Percentiles rank a stretch among this genome's conserved stretches.
phyloP scores from a whole-genome alignment of 2,329 filamentous ascomycete species.

The Fusarium foetens region DNA sequence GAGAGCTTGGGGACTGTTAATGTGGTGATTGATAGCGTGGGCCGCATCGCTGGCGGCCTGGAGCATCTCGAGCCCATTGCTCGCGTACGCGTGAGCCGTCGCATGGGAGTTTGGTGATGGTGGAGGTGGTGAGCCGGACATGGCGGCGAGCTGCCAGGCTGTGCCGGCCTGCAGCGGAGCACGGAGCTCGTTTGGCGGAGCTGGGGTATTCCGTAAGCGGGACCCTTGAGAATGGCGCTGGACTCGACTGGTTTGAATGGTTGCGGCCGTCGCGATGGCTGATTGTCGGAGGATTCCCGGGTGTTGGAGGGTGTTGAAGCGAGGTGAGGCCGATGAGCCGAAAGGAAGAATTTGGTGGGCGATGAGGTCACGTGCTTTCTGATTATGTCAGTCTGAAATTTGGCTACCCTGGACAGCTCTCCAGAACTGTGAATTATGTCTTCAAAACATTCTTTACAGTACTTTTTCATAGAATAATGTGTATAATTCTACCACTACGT shows the following conservation, averaged over 20 bases:
- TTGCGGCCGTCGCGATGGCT: slow-evolving; percentile 49
- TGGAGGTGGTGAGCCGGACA: slow-evolving; percentile 45
- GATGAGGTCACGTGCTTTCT: slow-evolving; percentile 14
- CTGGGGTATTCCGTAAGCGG: slow-evolving; percentile 30
- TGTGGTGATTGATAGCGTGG: slow-evolving; percentile 46
- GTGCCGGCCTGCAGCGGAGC: slow-evolving; percentile 38
- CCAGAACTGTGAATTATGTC: neutral
- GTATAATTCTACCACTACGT: neutral
- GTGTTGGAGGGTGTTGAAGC: slow-evolving; percentile 51
- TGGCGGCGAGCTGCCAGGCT: slow-evolving; percentile 24
- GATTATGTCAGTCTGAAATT: neutral
- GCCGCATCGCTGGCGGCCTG: slow-evolving; percentile 59
- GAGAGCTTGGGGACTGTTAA: slow-evolving; percentile 52
- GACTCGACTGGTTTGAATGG: slow-evolving; percentile 20
- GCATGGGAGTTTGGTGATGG: slow-evolving; percentile 43
- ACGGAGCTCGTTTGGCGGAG: slow-evolving; percentile 36
- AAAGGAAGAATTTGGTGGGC: slow-evolving; percentile 26
- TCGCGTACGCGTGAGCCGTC: slow-evolving; percentile 56
- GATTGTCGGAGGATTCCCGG: slow-evolving; percentile 58
- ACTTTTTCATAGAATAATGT: neutral
- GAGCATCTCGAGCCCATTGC: slow-evolving; percentile 58
- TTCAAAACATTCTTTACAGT: neutral
- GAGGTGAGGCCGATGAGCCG: slow-evolving; percentile 52
- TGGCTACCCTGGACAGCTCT: slow-evolving; percentile 3
- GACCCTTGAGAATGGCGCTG: slow-evolving; percentile 34